phyloP scores from a whole-genome alignment of 2,329 filamentous ascomycete species.

The Kalaharituber pfeilii region DNA sequence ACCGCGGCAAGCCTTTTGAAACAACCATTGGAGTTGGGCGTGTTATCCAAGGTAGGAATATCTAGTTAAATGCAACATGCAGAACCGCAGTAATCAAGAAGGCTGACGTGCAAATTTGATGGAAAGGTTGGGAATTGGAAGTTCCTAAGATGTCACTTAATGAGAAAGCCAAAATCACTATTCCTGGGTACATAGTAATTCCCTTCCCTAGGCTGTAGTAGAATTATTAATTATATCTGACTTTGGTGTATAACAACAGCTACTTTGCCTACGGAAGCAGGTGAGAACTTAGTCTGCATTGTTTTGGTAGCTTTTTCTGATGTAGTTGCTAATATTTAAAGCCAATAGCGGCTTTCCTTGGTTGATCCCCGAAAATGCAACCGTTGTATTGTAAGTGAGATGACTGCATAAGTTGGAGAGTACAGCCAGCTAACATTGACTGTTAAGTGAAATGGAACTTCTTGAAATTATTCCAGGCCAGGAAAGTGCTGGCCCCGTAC shows the following conservation, averaged over 20 bases:
- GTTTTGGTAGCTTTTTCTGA: neutral
- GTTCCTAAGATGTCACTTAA: constrained; percentile 74
- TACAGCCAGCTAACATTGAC: too few relatives aligned
- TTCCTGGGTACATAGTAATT: neutral
- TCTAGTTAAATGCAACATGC: too few relatives aligned
- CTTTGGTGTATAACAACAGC: neutral
- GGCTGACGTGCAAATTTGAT: too few relatives aligned
- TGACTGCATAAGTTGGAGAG: too few relatives aligned
- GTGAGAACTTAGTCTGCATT: neutral
- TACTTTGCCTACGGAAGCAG: neutral
- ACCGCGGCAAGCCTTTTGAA: too few relatives aligned
- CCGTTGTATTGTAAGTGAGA: constrained; percentile 66
- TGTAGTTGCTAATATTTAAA: neutral
- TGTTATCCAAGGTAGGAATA: too few relatives aligned
- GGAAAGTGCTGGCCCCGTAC: too few relatives aligned
- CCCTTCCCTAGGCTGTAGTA: neutral
- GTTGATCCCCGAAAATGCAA: constrained; percentile 57
- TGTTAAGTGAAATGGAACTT: too few relatives aligned
- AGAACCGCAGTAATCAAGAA: too few relatives aligned
- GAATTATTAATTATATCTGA: too few relatives aligned
- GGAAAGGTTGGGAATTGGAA: constrained; percentile 67
- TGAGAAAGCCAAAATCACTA: constrained; percentile 66
- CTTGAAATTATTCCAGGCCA: too few relatives aligned
- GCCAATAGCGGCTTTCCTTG: constrained; percentile 53
- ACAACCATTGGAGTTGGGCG: constrained; percentile 63